Conservation (phyloP, 306 rosid species). For the Pachyrhizus erosus region DNA sequence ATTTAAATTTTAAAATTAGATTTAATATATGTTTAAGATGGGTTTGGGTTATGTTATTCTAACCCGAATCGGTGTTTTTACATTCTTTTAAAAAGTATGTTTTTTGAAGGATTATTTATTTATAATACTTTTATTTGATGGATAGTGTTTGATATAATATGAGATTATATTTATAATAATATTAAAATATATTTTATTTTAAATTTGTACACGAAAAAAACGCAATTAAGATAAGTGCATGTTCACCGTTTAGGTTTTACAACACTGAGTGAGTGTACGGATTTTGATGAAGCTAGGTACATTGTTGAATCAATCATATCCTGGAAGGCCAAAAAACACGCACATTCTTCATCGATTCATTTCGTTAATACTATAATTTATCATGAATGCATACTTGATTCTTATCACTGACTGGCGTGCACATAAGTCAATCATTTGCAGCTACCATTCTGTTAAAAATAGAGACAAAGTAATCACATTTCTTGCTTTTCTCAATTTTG, state of each 20-base stretch:
- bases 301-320: background rate
- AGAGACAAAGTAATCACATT: background rate
- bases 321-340: background rate
- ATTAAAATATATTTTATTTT: no score
- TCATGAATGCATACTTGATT: conserved; percentile 10
- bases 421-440: conserved; percentile 34
- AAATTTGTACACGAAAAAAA: no score
- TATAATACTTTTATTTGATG: no score
- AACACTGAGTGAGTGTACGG: background rate
- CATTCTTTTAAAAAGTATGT: no score
- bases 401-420: conserved; percentile 25
- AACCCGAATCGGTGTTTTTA: no score
- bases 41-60: no score
- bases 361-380: conserved; percentile 6
- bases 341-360: background rate
- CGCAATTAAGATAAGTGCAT: background rate
- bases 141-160: no score
- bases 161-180: no score
- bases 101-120: no score
- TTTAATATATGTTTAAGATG: no score
- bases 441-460: background rate
- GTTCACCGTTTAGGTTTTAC: background rate
- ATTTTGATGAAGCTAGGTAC: background rate
- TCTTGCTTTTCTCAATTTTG: background rate
- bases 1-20: no score